These are phyloP conservation scores for Aspergillus nanangensis DNA, from an alignment of 495 filamentous ascomycete species.

Conservation along the genomic window DNA sequence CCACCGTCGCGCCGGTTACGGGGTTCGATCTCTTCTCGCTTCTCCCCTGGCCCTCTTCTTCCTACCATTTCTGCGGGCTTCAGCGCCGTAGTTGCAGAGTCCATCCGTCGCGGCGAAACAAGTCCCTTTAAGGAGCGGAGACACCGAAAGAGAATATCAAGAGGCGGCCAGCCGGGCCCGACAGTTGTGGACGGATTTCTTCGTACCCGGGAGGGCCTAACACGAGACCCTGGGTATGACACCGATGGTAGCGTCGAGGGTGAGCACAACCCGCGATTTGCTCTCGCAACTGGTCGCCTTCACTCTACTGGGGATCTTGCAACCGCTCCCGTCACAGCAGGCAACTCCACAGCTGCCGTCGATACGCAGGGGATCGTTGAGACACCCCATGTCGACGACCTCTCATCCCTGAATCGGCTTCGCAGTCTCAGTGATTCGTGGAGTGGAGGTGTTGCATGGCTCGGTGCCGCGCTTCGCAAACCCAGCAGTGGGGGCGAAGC, in stretches of 20 bases:
- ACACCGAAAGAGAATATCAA: constrained; percentile 16
- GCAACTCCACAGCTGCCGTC: constrained; percentile 22
- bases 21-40: constrained; percentile 35
- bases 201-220: constrained; percentile 17
- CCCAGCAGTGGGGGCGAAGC: not conserved
- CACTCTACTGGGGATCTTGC: constrained; percentile 25
- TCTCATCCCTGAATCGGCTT: constrained; percentile 20
- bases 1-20: constrained; percentile 28
- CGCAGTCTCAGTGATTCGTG: constrained; percentile 45
- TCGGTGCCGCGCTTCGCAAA: constrained; percentile 26
- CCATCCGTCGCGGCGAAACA: constrained; percentile 48
- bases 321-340: constrained; percentile 18
- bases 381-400: constrained; percentile 15
- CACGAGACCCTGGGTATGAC: constrained; percentile 6
- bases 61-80: constrained; percentile 52
- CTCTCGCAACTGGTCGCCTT: constrained; percentile 24
- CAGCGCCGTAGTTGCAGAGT: constrained; percentile 59
- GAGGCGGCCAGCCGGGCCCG: constrained; percentile 27
- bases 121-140: constrained; percentile 33
- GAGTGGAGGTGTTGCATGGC: constrained; percentile 38
- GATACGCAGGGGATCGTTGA: constrained; percentile 11
- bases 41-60: constrained; percentile 46
- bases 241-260: constrained; percentile 11
- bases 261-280: constrained; percentile 14
- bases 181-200: constrained; percentile 17